These are phyloP conservation scores for Phytophthora gonapodyides DNA, from an alignment of 352 stramenopile genomes.

Conservation along the genomic window DNA sequence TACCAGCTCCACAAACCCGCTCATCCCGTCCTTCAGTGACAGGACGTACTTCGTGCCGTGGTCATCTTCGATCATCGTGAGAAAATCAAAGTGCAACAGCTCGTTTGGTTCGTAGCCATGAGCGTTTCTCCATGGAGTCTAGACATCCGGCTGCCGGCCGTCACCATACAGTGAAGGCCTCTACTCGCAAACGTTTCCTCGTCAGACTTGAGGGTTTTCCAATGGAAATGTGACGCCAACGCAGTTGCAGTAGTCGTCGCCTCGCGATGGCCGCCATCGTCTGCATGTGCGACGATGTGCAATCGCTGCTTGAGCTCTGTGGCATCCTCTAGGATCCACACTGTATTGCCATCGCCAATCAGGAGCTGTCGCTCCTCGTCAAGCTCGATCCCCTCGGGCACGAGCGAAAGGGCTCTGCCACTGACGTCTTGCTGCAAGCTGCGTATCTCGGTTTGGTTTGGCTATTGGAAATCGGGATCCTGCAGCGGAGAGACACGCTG, in stretches of 20 bases:
- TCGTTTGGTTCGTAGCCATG: conserved; percentile 37
- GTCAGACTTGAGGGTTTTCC: conserved; percentile 10
- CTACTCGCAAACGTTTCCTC: conserved; percentile 14
- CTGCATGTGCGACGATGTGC: conserved; percentile 31
- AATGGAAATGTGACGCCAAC: conserved; percentile 14
- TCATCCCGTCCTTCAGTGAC: conserved; percentile 38
- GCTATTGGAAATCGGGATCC: conserved; percentile 2
- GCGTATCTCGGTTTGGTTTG: background rate
- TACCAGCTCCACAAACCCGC: conserved; percentile 32
- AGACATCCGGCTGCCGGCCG: background rate
- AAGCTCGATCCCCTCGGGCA: no score
- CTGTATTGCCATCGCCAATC: background rate
- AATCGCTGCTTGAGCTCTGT: conserved; percentile 25
- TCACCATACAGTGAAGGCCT: conserved; percentile 25
- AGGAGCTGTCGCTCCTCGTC: no score
- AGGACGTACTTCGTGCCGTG: conserved; percentile 24
- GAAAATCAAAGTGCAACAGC: conserved; percentile 43
- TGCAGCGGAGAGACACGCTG: conserved; percentile 1
- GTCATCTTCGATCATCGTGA: conserved; percentile 13
- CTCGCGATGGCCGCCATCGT: conserved; percentile 25
- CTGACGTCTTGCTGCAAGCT: no score
- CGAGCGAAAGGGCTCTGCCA: no score
- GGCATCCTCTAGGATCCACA: background rate
- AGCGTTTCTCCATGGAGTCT: conserved; percentile 26
- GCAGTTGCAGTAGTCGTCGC: conserved; percentile 12